Base-by-base conservation (phyloP, 78 protist genomes). In the Speleostelium caveatum region DNA sequence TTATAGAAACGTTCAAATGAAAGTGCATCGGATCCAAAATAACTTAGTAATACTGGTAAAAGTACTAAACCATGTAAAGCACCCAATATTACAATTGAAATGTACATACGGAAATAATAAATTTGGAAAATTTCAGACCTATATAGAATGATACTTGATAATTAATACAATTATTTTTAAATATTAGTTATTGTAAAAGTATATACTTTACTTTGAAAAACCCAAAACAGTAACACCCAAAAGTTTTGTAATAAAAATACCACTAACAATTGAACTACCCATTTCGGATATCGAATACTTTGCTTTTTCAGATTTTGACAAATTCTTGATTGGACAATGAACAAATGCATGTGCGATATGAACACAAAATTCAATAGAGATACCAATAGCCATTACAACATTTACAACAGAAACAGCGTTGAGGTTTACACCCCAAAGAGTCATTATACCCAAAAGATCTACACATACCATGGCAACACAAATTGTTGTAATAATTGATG, bases 391-490 rank as follows among this genome's bases (percentile, higher is more conserved):
- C 95, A 94, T 93, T 22, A 93, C 95, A 3, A 94, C 75, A 51
- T 94, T 94, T 28, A 94, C 96, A 2, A 94, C 94, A 1, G 95
- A 93, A 0, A 94, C 94, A 0, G 96, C 96, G 58, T 94, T 94
- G 39, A 94, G 51, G 24, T 49, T 39, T 33, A 94, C 78, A 55
- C 49, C 58, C 96, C 96, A 94, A 4, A 91, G 45, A 8, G 78
- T 33, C 94, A 94, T 90, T 65, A 92, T 21, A 62, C 95, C 96
- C 5, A 74, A 30, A 24, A 94, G 51, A 60, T 94, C 93, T 12
- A 86, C 75, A n/a, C 59, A 71, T 7, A 94, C 86, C 88, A 94
- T 53, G 39, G 63, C 89, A 2, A 94, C 87, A 12, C 73, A 62
- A n/a, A 94, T 22, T 0, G 74, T 66, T 4, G 91, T 86, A 17